These are phyloP conservation scores for Delphinella strobiligena DNA, from an alignment of 2,329 filamentous ascomycete species.

Conservation along the genomic window DNA sequence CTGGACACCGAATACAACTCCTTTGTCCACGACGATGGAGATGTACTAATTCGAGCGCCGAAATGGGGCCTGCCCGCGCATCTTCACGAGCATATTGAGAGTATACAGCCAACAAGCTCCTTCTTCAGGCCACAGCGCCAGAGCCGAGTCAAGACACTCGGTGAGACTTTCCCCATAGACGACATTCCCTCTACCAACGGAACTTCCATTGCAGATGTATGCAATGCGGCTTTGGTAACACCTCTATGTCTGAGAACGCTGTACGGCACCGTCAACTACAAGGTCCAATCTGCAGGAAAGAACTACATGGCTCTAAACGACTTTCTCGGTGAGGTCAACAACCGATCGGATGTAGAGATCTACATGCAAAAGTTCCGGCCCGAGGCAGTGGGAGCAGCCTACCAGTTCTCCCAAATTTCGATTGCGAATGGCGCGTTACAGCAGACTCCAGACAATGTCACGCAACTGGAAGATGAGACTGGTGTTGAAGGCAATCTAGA, in stretches of 20 bases:
- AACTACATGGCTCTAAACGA: constrained; percentile 35
- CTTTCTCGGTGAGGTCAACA: constrained; percentile 35
- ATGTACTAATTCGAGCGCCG: constrained; percentile 39
- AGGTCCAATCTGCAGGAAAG: constrained; percentile 27
- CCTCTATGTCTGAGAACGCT: constrained; percentile 41
- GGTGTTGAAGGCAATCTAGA: constrained; percentile 53
- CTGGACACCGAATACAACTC: constrained; percentile 41
- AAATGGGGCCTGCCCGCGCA: constrained; percentile 47
- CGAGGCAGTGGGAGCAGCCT: constrained; percentile 30
- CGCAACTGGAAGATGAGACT: constrained; percentile 11
- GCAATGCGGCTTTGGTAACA: constrained; percentile 40
- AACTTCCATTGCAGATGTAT: constrained; percentile 24
- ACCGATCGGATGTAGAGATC: constrained; percentile 42
- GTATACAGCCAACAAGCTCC: constrained; percentile 48
- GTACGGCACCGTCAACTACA: constrained; percentile 43
- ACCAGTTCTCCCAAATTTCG: constrained; percentile 45
- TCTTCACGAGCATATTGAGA: constrained; percentile 46
- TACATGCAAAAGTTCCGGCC: constrained; percentile 46
- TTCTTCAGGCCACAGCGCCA: constrained; percentile 35
- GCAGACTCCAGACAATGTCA: constrained; percentile 19
- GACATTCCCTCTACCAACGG: constrained; percentile 3
- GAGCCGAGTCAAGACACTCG: background rate
- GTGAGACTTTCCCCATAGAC: constrained; percentile 14
- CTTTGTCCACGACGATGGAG: constrained; percentile 35
- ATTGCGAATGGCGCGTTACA: constrained; percentile 44